Conservation (phyloP, 495 filamentous ascomycete genomes). For the Emericellopsis terricola region DNA sequence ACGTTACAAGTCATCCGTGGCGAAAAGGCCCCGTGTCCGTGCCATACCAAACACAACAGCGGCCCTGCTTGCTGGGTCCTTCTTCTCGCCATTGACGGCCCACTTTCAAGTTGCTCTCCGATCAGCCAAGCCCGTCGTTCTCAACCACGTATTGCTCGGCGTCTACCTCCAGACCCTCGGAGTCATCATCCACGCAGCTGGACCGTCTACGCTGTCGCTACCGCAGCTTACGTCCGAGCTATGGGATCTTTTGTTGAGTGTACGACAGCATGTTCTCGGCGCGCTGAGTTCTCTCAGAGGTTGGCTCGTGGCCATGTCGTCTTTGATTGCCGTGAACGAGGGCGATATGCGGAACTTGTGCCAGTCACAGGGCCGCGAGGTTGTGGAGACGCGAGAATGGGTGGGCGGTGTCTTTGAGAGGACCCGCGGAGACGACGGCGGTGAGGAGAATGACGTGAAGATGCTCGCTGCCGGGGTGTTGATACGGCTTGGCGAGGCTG, state of each 20-base stretch:
- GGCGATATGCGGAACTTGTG: slow-evolving; percentile 60
- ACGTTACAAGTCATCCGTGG: slow-evolving; percentile 14
- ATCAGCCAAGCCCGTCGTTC: slow-evolving; percentile 27
- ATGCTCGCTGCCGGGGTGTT: slow-evolving; percentile 70
- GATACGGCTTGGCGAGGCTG: slow-evolving; percentile 57
- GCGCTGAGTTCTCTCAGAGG: slow-evolving; percentile 52
- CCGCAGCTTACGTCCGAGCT: slow-evolving; percentile 53
- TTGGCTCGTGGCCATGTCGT: slow-evolving; percentile 60
- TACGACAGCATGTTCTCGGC: slow-evolving; percentile 22
- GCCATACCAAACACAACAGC: slow-evolving; percentile 59
- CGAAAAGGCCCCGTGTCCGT: slow-evolving; percentile 36
- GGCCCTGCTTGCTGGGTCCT: slow-evolving; percentile 49
- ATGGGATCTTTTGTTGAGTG: slow-evolving; percentile 44
- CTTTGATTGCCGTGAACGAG: slow-evolving; percentile 72
- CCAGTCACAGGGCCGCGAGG: slow-evolving; percentile 32
- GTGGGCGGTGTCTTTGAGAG: slow-evolving; percentile 20
- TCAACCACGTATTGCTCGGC: slow-evolving; percentile 40
- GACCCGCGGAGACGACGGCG: slow-evolving; percentile 22
- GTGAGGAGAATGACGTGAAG: slow-evolving; percentile 43
- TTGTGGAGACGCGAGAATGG: slow-evolving; percentile 38
- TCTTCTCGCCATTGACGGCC: slow-evolving; percentile 64
- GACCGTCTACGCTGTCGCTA: slow-evolving; percentile 39
- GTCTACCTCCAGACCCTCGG: slow-evolving; percentile 48
- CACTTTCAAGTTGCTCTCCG: slow-evolving; percentile 36
- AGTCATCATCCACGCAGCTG: slow-evolving; percentile 45